phyloP scores from a whole-genome alignment of 495 filamentous ascomycete genomes.

The Penicillium bialowiezense region DNA sequence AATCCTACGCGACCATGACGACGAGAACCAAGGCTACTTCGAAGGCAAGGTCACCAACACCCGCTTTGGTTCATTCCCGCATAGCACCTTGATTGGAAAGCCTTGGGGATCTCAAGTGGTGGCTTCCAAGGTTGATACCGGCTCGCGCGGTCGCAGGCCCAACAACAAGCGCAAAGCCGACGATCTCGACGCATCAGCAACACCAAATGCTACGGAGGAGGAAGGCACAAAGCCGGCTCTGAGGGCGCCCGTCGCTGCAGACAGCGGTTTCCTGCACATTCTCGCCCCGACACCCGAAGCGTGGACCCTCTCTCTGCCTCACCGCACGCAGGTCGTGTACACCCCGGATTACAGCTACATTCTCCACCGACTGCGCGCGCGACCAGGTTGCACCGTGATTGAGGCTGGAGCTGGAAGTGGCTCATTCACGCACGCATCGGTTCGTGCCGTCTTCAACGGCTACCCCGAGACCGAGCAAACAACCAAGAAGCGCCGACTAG shows the following conservation, averaged over 20 bases:
- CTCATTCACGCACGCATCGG: slow-evolving; percentile 90
- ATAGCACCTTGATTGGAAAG: slow-evolving; percentile 74
- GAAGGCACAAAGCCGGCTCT: slow-evolving; percentile 22
- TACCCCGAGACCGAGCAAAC: slow-evolving; percentile 47
- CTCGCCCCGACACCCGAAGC: slow-evolving; percentile 88
- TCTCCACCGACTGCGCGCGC: slow-evolving; percentile 76
- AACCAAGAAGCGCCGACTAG: slow-evolving; percentile 39
- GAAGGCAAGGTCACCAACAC: slow-evolving; percentile 89
- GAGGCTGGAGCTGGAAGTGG: slow-evolving; percentile 95
- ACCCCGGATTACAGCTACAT: slow-evolving; percentile 97
- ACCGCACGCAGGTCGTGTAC: slow-evolving; percentile 96
- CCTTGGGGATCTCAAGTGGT: slow-evolving; percentile 91
- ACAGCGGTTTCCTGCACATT: slow-evolving; percentile 85
- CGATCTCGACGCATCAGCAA: slow-evolving; percentile 32
- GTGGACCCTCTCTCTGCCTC: slow-evolving; percentile 87
- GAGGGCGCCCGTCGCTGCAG: slow-evolving; percentile 54
- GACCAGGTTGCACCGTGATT: slow-evolving; percentile 77
- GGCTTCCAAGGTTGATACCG: slow-evolving; percentile 86
- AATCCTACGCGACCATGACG: slow-evolving; percentile 60
- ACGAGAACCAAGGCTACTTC: slow-evolving; percentile 64
- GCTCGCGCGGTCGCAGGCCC: slow-evolving; percentile 64
- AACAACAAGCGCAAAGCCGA: slow-evolving; percentile 53
- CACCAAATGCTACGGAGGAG: slow-evolving; percentile 22
- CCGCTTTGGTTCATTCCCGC: slow-evolving; percentile 91
- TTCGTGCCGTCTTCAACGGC: slow-evolving; percentile 83